Conservation (phyloP, 108 stramenopile genomes). For the Cyclotella kingstonii region DNA sequence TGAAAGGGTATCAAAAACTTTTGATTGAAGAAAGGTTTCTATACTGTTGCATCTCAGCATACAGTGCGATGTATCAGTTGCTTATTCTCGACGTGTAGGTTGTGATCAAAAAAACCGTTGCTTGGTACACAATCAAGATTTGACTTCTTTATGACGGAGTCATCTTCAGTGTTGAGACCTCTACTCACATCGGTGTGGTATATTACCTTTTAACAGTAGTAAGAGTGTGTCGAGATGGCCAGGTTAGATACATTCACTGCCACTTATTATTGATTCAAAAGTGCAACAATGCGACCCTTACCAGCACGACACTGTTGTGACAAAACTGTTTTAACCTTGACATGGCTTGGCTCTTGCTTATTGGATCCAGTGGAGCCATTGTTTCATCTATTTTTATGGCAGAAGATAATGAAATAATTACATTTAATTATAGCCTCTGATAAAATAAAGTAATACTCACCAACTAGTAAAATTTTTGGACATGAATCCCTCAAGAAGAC, state of each 20-base stretch:
- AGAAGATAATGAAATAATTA: not conserved
- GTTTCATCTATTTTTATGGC: slow-evolving; percentile 77
- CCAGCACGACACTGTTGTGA: slow-evolving; percentile 67
- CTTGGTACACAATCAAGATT: slow-evolving; percentile 66
- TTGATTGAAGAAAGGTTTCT: not conserved
- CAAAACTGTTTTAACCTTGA: slow-evolving; percentile 77
- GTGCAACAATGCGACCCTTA: not conserved
- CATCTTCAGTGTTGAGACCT: slow-evolving; percentile 22
- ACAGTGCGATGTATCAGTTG: slow-evolving; percentile 53
- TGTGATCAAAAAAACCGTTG: slow-evolving; percentile 81
- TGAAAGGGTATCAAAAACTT: slow-evolving; percentile 1
- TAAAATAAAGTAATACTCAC: slow-evolving; percentile 13
- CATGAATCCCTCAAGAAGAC: slow-evolving; percentile 74
- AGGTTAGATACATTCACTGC: no score
- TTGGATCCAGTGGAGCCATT: slow-evolving; percentile 85
- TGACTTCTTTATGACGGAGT: slow-evolving; percentile 1
- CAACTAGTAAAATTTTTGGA: slow-evolving; percentile 61
- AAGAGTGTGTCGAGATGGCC: no score
- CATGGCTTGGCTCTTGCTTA: slow-evolving; percentile 80
- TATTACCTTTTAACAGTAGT: slow-evolving; percentile 44
- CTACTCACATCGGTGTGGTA: slow-evolving; percentile 83
- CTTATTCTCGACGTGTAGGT: slow-evolving; percentile 80
- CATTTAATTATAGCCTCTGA: no score
- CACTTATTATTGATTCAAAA: not conserved
- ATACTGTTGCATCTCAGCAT: slow-evolving; percentile 26